These are phyloP conservation scores for Nothophoma quercina DNA, from an alignment of 2,329 filamentous ascomycete genomes.

Conservation along the genomic window DNA sequence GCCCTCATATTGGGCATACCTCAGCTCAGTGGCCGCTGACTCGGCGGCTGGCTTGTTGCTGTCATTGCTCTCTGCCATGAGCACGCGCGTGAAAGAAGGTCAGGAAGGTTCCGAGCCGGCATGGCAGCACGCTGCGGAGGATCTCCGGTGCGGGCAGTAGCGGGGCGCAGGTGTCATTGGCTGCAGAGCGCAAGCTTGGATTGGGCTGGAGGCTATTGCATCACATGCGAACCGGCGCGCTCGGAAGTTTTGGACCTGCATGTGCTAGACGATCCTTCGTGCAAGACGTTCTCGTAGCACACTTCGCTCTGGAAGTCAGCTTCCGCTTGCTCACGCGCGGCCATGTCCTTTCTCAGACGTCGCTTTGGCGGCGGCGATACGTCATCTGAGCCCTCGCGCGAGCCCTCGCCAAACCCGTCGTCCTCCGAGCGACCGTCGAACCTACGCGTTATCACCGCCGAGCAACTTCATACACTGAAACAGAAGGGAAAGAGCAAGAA, in stretches of 20 bases:
- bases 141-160: slow-evolving; percentile 2
- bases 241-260: slow-evolving; percentile 9
- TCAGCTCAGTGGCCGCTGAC: slow-evolving; percentile 49
- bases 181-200: not conserved
- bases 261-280: slow-evolving; percentile 4
- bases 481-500: slow-evolving; percentile 49
- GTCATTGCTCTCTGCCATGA: slow-evolving; percentile 12
- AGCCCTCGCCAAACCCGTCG: slow-evolving; percentile 28
- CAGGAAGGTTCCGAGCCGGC: slow-evolving; percentile 12
- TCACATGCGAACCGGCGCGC: slow-evolving; percentile 11
- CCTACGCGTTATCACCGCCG: slow-evolving; percentile 60
- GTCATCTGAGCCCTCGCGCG: slow-evolving; percentile 34
- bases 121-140: slow-evolving; percentile 4
- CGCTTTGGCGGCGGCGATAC: slow-evolving; percentile 45
- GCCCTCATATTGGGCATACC: slow-evolving; percentile 67
- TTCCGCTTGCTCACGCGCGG: no score
- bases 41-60: not conserved
- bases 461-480: slow-evolving; percentile 59
- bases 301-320: no score
- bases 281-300: not conserved
- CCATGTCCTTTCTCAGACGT: slow-evolving; percentile 50
- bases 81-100: not conserved
- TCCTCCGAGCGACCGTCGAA: slow-evolving; percentile 52
- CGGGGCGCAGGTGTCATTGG: slow-evolving; percentile 4
- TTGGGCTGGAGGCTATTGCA: not conserved